These are phyloP conservation scores for Yamagishiella unicocca DNA, from an alignment of 139 green algal species.

Conservation along the genomic window DNA sequence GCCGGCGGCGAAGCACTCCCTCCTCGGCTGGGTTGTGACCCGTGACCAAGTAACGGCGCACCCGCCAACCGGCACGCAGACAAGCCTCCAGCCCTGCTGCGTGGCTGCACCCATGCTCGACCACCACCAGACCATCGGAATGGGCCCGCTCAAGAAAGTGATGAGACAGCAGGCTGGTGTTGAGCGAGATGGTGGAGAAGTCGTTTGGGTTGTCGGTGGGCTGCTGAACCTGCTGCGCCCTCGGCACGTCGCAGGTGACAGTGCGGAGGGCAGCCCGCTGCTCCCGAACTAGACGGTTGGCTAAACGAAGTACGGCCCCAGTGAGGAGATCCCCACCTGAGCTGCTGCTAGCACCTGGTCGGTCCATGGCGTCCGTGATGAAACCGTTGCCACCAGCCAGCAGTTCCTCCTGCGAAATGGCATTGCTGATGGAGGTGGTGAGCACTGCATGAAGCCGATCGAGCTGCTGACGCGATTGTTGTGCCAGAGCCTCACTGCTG, in stretches of 20 bases:
- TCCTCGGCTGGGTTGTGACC: background rate
- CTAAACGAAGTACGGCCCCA: background rate
- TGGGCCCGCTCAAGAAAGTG: background rate
- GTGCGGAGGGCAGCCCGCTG: background rate
- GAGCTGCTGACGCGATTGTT: background rate
- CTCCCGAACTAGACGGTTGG: background rate
- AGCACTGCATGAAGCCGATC: background rate
- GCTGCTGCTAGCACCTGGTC: background rate
- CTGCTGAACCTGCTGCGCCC: background rate
- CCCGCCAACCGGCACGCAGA: background rate
- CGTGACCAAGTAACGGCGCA: background rate
- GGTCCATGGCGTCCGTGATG: background rate
- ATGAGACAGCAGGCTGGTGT: background rate
- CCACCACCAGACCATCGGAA: background rate
- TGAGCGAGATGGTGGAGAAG: background rate
- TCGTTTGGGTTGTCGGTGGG: background rate
- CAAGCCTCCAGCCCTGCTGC: background rate
- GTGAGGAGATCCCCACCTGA: background rate
- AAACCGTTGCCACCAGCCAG: background rate
- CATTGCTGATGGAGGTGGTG: background rate
- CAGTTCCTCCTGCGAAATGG: background rate
- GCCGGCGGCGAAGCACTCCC: background rate
- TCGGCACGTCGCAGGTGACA: background rate
- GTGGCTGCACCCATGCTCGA: background rate
- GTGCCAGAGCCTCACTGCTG: background rate